Conservation (phyloP, 2,329 filamentous ascomycete genomes). For the Huntiella omanensis region DNA sequence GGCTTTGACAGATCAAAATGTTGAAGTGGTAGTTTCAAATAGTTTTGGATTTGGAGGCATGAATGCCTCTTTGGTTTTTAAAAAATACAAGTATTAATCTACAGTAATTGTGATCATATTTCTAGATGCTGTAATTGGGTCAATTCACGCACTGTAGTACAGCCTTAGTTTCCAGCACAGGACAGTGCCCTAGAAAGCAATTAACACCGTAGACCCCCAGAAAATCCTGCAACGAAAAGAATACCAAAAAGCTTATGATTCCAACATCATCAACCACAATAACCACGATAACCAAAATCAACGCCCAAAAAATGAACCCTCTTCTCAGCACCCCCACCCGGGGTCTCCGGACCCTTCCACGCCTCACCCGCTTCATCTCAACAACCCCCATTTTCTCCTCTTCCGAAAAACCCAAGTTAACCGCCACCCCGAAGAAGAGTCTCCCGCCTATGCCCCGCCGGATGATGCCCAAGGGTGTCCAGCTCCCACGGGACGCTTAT, state of each 20-base stretch:
- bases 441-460: slow-evolving; percentile 10
- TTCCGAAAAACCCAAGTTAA: not conserved
- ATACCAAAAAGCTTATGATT: too few relatives aligned
- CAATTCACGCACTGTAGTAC: too few relatives aligned
- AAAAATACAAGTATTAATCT: slow-evolving; percentile 13
- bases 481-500: slow-evolving; percentile 9
- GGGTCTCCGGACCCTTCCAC: not conserved
- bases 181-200: too few relatives aligned
- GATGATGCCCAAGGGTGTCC: slow-evolving; percentile 6
- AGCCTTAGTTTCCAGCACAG: too few relatives aligned
- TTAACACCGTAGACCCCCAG: too few relatives aligned
- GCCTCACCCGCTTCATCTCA: not conserved
- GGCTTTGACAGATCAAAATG: slow-evolving; percentile 44
- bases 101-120: not conserved
- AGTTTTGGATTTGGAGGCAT: slow-evolving; percentile 97
- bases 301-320: not conserved
- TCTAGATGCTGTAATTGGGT: too few relatives aligned
- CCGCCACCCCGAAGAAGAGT: not conserved
- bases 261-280: too few relatives aligned
- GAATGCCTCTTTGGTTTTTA: slow-evolving; percentile 76
- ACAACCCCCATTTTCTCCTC: not conserved
- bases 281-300: not conserved
- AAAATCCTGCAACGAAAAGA: too few relatives aligned
- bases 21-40: slow-evolving; percentile 69
- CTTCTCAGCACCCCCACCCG: not conserved